Evolutionary conservation across 176 grass and related monocot genomes (phyloP), one percentile per base, ranked within the genome.

Genomic region (Saccharum officinarum): DNA sequence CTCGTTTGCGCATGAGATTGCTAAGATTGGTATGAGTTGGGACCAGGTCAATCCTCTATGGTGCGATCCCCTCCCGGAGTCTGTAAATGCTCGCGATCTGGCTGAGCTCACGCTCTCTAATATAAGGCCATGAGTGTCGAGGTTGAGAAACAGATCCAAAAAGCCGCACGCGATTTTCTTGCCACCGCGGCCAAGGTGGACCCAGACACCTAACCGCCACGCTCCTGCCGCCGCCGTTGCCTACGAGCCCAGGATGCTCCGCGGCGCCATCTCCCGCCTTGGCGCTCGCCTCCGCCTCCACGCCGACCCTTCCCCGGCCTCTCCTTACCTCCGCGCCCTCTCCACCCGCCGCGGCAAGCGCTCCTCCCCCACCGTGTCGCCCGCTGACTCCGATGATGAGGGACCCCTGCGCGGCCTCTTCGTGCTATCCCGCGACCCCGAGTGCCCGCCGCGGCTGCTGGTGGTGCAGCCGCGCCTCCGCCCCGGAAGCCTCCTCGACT

Each of bases 381-480:
- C 82, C 20, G 71, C 69, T 4, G 91, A 89, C 17, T 31, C 57
- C 77, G 86, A 93, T 26, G 83, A 89, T 44, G 90, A 88, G 16
- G 85, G 67, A 7, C 71, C 74, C 13, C 68, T 63, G n/a, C 77
- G 40, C 54, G 83, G 80, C 81, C 77, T 94, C 74, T 98, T 88
- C 86, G 77, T 95, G 55, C 76, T 98, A 8, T 73, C 73, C 31
- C 76, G 81, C 55, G 86, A 95, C 83, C 89, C 91, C 37, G 38
- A 73, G 76, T 83, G 74, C 50, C 89, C 89, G n/a, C 91, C 96
- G 46, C 87, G 84, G 40, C 89, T 98, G 18, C 84, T 98, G 34
- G 96, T 98, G 62, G 89, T 94, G 65, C 96, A 98, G 91, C 93
- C 93, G 68, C 91, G 89, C 75, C 87, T 93, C 73, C 93, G 96